Base-by-base conservation (phyloP, 495 filamentous ascomycete species). In the Parmelia sp. region DNA sequence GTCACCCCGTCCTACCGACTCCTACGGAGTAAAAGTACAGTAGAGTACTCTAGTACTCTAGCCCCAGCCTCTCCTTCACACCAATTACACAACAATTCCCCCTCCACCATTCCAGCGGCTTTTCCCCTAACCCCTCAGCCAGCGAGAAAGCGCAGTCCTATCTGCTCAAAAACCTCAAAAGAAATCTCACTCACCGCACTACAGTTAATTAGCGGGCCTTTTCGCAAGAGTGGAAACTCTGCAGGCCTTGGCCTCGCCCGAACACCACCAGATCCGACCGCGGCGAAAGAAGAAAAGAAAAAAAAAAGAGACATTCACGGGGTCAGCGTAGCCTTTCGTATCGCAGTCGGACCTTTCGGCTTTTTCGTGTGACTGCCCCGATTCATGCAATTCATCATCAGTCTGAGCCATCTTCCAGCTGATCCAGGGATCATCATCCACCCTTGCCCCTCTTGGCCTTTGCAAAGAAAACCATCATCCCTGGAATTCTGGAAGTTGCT, bases 181-280 rank as follows among this genome's bases (percentile, higher is more conserved):
- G 23, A 58, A 58, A 58, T 37, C 57, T 39, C n/a, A 36, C 57
- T 58, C 37, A 58, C 49, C 27, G 49, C 49, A 53, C 25, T 53
- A n/a, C n/a, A n/a, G n/a, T n/a, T n/a, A 53, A 15, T 53, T 19
- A 53, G 49, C 49, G 49, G 49, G 29, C 29, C 49, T 36, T 33
- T 64, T 64, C 62, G 62, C 55, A 44, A 64, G 56, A 64, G 40
- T 27, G 11, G 36, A 63, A 63, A 63, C 37, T 57, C 42, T 64
- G 62, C 40, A 33, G 40, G 56, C 40, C 33, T 59, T 64, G 56
- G 62, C 62, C 40, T 58, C 62, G 62, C 62, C 62, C 62, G 62
- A 64, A 58, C 55, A 64, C 55, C 56, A 58, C 44, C 56, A 64
- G n/a, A 64, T 57, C 62, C 62, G 62, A 64, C 62, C 40, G 53